Conservation (phyloP, 208 protist species). For the Angomonas ambiguus region DNA sequence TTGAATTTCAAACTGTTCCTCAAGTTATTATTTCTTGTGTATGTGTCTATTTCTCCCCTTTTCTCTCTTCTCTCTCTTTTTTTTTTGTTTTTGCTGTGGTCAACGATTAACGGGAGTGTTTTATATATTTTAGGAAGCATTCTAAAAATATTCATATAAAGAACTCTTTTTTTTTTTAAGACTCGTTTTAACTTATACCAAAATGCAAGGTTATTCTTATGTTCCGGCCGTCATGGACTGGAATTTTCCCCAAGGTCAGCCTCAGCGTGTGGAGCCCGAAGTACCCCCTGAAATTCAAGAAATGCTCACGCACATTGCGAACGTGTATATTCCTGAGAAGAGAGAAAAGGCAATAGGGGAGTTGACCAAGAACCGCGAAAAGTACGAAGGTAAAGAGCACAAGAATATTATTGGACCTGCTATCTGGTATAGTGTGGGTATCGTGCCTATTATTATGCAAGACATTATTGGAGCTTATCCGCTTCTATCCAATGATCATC, state of each 20-base stretch:
- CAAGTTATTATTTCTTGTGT: no score
- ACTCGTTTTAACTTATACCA: no score
- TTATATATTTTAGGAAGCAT: no score
- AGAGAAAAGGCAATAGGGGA: slow-evolving; percentile 93
- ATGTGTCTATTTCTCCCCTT: no score
- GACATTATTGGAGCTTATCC: slow-evolving; percentile 98
- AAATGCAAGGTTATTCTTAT: no score
- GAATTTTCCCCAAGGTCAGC: no score
- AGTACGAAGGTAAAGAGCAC: slow-evolving; percentile 30
- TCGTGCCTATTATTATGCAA: slow-evolving; percentile 97
- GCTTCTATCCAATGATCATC: slow-evolving; percentile 59
- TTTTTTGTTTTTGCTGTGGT: not conserved
- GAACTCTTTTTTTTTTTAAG: slow-evolving; percentile 6
- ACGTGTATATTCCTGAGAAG: slow-evolving; percentile 63
- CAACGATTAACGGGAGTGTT: no score
- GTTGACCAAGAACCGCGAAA: slow-evolving; percentile 94
- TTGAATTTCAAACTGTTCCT: no score
- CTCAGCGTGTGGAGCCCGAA: not conserved
- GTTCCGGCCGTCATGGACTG: no score
- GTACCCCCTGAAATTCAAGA: slow-evolving; percentile 20
- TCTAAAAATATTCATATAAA: no score
- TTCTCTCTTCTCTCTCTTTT: no score
- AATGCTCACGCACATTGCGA: slow-evolving; percentile 41
- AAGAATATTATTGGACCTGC: slow-evolving; percentile 90
- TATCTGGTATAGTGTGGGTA: slow-evolving; percentile 97